Evolutionary conservation across 148 eudicot genomes (phyloP), one percentile per base, ranked within the genome.

Genomic region (Fagopyrum homotropicum): DNA sequence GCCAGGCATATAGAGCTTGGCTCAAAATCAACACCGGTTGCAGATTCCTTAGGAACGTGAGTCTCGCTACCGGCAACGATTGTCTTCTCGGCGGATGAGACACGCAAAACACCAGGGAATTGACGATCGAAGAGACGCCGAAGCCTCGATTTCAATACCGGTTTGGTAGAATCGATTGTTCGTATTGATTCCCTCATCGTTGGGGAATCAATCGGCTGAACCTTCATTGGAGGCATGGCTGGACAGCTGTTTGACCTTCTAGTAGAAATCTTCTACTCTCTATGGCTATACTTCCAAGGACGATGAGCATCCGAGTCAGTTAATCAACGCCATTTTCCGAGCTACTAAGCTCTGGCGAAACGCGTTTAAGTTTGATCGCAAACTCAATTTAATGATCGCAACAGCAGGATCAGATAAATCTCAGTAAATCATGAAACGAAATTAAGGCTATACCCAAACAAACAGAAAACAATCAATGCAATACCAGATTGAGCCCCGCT

Each of bases 81-180:
- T 14, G 81, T 15, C 81, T 80, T 82, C 51, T 81, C 79, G 44
- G 81, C 60, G 69, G 82, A 75, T 11, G 88, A 82, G 63, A 73
- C 82, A 46, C 81, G 77, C 75, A 82, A 75, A 17, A 87, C 88
- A 30, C 82, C 80, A n/a, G 80, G 85, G 68, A 85, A 82, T 79
- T 84, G 92, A 70, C 87, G 90, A 79, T 89, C 90, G 49, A 89
- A 89, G 9, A 89, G 85, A 70, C 91, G 73, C 81, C 85, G 83
- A 79, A 89, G 83, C 16, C 93, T 80, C 48, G 91, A 86, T 75
- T 84, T 89, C 74, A 83, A n/a, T 77, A 84, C 88, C 55, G 89
- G 88, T 68, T 85, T 85, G 40, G 81, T 73, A 1, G 77, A 60
- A 51, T 88, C 92, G 56, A 43, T 22, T n/a, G 70, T 30, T 5